phyloP scores from a whole-genome alignment of 2,329 filamentous ascomycete species.

The Penicillium rolfsii region DNA sequence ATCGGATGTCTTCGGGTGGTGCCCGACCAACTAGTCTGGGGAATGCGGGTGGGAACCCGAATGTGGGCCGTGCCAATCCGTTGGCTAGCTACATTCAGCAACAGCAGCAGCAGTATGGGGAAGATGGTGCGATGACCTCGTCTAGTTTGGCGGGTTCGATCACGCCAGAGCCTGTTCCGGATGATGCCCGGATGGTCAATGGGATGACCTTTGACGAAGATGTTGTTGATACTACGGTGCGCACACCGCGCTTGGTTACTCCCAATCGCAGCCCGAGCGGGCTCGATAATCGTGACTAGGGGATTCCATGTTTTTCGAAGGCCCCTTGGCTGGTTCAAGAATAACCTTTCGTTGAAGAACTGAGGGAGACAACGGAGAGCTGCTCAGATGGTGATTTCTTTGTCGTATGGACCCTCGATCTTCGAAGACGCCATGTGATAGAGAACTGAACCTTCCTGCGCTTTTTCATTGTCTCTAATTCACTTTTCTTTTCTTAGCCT shows the following conservation, averaged over 20 bases:
- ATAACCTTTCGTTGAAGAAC: background rate
- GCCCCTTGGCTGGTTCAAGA: background rate
- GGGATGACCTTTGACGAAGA: slow-evolving; percentile 66
- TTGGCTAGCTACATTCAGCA: slow-evolving; percentile 33
- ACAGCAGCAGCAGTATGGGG: slow-evolving; percentile 17
- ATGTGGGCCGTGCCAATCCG: slow-evolving; percentile 38
- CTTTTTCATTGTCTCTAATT: slow-evolving; percentile 8
- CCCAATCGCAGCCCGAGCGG: slow-evolving; percentile 27
- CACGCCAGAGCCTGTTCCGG: slow-evolving; percentile 45
- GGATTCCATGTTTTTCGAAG: background rate
- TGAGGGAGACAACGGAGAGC: slow-evolving; percentile 8
- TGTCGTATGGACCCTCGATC: background rate
- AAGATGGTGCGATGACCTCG: slow-evolving; percentile 47
- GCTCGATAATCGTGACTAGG: slow-evolving; percentile 12
- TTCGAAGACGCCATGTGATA: background rate
- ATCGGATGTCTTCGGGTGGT: slow-evolving; percentile 39
- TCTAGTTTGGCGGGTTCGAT: slow-evolving; percentile 40
- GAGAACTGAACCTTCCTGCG: slow-evolving; percentile 1
- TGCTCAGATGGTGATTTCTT: slow-evolving; percentile 21
- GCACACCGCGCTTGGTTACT: slow-evolving; percentile 58
- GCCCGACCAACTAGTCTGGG: slow-evolving; percentile 44
- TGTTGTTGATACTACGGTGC: slow-evolving; percentile 67
- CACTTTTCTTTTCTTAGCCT: slow-evolving; percentile 6
- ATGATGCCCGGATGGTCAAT: slow-evolving; percentile 68
- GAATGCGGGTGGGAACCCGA: slow-evolving; percentile 45